Percentiles rank a stretch among this genome's conserved stretches.
These are phyloP conservation scores for Ustilago tritici DNA, from an alignment of 1,284 basidiomycete species.

Conservation along the genomic window DNA sequence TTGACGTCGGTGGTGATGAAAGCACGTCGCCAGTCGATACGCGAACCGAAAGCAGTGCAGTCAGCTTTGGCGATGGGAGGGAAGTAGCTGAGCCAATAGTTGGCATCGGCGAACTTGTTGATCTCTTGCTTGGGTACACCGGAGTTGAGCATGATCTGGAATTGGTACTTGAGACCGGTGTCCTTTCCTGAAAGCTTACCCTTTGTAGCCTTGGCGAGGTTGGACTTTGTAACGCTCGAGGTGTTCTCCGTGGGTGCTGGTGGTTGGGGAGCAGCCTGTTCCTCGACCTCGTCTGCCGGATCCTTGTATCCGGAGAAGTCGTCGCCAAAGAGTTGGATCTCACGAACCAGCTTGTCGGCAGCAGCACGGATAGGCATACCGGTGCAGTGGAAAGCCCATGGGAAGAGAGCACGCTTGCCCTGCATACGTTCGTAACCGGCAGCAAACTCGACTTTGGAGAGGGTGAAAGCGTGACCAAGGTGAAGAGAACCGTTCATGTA, in stretches of 20 bases:
- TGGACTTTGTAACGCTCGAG: conserved; percentile 56
- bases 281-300: conserved; percentile 72
- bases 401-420: conserved; percentile 94
- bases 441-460: conserved; percentile 97
- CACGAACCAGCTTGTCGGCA: conserved; percentile 95
- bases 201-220: conserved; percentile 84
- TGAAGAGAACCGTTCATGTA: conserved; percentile 99
- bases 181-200: conserved; percentile 94
- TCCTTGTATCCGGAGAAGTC: conserved; percentile 82
- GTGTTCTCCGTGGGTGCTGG: conserved; percentile 50
- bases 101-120: conserved; percentile 93
- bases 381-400: conserved; percentile 92
- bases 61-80: conserved; percentile 91
- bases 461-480: conserved; percentile 96
- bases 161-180: conserved; percentile 95
- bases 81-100: conserved; percentile 93
- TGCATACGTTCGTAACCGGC: conserved; percentile 95
- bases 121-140: conserved; percentile 86
- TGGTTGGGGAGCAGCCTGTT: conserved; percentile 38
- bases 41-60: conserved; percentile 86
- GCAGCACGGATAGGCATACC: conserved; percentile 99
- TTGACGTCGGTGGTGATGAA: conserved; percentile 96
- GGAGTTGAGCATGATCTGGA: conserved; percentile 96
- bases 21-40: conserved; percentile 96
- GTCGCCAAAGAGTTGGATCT: conserved; percentile 94